Percentiles rank a stretch among this genome's conserved stretches.
Conservation (phyloP, 31 red algal genomes). For the Pterothamnion heteromorphum region DNA sequence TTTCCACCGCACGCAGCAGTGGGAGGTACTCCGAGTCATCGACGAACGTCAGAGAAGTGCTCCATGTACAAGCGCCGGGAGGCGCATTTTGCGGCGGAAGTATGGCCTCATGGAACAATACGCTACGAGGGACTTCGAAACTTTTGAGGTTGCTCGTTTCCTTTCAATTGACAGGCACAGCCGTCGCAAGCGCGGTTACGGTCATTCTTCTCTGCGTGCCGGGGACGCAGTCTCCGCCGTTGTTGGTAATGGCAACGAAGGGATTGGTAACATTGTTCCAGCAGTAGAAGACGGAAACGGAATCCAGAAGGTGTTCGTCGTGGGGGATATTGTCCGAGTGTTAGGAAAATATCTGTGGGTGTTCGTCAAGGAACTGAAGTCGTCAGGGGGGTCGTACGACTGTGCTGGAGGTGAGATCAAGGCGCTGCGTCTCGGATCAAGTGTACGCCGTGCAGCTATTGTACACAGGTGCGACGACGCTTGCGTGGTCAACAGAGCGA, state of each 20-base stretch:
- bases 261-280: not conserved
- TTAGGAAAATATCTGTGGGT: not conserved
- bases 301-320: not conserved
- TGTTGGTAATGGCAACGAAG: not conserved
- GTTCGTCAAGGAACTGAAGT: not conserved
- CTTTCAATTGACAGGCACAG: not conserved
- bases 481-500: not conserved
- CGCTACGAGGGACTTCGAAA: not conserved
- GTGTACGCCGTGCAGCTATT: not conserved
- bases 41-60: not conserved
- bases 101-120: not conserved
- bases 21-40: not conserved
- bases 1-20: not conserved
- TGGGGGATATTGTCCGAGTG: not conserved
- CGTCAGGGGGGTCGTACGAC: not conserved
- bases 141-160: not conserved
- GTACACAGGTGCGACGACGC: not conserved
- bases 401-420: not conserved
- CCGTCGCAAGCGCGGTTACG: not conserved
- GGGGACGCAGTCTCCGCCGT: not conserved
- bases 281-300: not conserved
- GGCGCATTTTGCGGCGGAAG: not conserved
- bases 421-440: not conserved
- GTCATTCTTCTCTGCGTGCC: not conserved
- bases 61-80: not conserved